Evolutionary conservation across 805 yeast genomes (phyloP).

Genomic region (Saccharomycopsis capsularis): DNA sequence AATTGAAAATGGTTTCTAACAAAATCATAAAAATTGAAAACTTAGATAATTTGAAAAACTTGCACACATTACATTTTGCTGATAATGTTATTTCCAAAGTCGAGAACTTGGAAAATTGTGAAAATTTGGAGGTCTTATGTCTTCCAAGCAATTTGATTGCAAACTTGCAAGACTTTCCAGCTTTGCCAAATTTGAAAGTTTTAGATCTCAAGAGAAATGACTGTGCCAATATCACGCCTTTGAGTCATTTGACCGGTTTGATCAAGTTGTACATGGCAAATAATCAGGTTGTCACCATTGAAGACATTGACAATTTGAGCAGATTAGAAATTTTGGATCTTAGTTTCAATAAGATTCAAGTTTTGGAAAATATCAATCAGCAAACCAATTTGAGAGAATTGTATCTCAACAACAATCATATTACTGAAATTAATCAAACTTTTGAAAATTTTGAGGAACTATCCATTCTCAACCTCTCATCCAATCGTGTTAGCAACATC

Average conservation of each 20-base stretch:
- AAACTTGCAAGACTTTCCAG: background rate
- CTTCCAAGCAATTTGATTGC: conserved; percentile 11
- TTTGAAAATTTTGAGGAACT: background rate
- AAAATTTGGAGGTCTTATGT: conserved; percentile 7
- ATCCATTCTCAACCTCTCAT: background rate
- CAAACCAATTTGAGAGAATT: background rate
- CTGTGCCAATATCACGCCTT: background rate
- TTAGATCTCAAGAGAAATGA: conserved; percentile 8
- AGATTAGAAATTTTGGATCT: conserved; percentile 12
- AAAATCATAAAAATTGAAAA: conserved; percentile 11
- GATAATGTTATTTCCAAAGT: conserved; percentile 15
- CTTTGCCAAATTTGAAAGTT: conserved; percentile 2
- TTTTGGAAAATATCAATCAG: background rate
- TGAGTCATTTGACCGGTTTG: conserved; percentile 3
- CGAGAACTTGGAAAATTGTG: conserved; percentile 2
- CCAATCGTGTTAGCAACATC: background rate
- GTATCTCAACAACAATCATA: conserved; percentile 3
- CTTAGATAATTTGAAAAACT: conserved; percentile 1
- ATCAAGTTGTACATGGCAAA: conserved; percentile 1
- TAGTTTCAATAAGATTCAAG: conserved; percentile 2
- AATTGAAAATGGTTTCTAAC: conserved; percentile 7
- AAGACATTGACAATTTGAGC: background rate
- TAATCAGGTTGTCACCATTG: conserved; percentile 6
- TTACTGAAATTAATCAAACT: background rate
- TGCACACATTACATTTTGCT: conserved; percentile 5